phyloP scores from a whole-genome alignment of 495 filamentous ascomycete genomes.

The Neurospora hispaniola region DNA sequence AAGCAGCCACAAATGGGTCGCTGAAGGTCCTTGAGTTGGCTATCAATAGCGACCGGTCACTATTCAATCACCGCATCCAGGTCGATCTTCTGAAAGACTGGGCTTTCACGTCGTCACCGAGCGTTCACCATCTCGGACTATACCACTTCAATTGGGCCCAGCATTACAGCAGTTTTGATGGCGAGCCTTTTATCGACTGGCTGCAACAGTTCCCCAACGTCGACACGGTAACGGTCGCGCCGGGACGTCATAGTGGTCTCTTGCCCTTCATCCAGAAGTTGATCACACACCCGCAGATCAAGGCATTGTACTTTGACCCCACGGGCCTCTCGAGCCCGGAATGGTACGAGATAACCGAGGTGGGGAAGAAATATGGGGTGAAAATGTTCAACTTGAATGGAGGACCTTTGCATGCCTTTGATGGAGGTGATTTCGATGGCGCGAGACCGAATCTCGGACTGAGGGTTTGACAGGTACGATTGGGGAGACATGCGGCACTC shows the following conservation, averaged over 20 bases:
- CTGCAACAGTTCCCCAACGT: constrained; percentile 14
- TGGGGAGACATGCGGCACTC: not conserved
- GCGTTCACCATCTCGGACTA: constrained; percentile 15
- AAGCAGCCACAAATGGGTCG: constrained; percentile 1
- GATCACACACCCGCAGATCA: constrained; percentile 7
- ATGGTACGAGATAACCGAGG: not conserved
- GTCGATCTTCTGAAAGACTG: constrained; percentile 3
- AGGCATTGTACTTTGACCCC: not conserved
- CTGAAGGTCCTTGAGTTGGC: constrained; percentile 17
- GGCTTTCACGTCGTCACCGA: constrained; percentile 4
- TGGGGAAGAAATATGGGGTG: not conserved
- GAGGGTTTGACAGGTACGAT: not conserved
- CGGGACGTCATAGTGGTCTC: constrained; percentile 3
- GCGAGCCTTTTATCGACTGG: constrained; percentile 16
- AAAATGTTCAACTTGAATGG: not conserved
- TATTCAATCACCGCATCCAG: not conserved
- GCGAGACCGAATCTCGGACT: not conserved
- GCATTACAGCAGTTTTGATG: constrained; percentile 8
- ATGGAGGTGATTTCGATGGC: not conserved
- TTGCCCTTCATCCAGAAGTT: constrained; percentile 6
- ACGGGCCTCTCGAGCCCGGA: not conserved
- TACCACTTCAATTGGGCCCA: constrained; percentile 16
- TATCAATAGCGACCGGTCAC: not conserved
- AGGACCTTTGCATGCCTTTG: not conserved
- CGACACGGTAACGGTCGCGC: constrained; percentile 12